A percentile compares a stretch with the other conserved stretches of the same genome.
Conservation (phyloP, 148 eudicot species). For the Chenopodium berlandieri region DNA sequence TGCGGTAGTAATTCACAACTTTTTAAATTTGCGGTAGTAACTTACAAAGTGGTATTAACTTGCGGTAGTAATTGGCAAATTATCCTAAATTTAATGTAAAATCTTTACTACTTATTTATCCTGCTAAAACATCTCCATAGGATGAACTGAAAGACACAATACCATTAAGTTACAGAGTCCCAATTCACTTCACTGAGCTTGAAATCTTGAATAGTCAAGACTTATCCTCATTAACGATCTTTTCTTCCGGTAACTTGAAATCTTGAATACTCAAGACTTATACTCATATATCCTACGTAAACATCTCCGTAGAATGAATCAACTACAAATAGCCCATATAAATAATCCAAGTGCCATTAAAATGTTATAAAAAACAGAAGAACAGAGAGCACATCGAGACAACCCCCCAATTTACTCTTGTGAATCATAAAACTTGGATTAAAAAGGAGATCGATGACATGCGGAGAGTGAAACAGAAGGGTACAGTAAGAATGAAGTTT, state of each 20-base stretch:
- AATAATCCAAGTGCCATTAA: background rate
- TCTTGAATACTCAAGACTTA: too few relatives aligned
- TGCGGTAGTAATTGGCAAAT: too few relatives aligned
- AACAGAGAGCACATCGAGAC: background rate
- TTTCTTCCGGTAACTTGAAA: too few relatives aligned
- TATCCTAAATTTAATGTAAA: too few relatives aligned
- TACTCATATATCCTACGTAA: background rate
- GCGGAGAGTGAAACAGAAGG: background rate
- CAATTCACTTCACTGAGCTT: background rate
- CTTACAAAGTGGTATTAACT: too few relatives aligned
- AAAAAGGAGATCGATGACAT: background rate
- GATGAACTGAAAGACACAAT: background rate
- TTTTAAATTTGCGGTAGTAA: too few relatives aligned
- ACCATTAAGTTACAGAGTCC: background rate
- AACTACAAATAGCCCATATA: background rate
- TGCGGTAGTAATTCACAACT: too few relatives aligned
- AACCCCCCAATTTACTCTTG: background rate
- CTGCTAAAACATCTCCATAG: background rate
- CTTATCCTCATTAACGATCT: too few relatives aligned
- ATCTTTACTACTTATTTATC: background rate
- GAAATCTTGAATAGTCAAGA: too few relatives aligned
- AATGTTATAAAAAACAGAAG: background rate
- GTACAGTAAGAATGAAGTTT: background rate
- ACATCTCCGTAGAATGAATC: background rate
- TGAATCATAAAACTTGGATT: background rate